Evolutionary conservation across 257 asterid species (phyloP).

Genomic region (Fraxinus anomala): DNA sequence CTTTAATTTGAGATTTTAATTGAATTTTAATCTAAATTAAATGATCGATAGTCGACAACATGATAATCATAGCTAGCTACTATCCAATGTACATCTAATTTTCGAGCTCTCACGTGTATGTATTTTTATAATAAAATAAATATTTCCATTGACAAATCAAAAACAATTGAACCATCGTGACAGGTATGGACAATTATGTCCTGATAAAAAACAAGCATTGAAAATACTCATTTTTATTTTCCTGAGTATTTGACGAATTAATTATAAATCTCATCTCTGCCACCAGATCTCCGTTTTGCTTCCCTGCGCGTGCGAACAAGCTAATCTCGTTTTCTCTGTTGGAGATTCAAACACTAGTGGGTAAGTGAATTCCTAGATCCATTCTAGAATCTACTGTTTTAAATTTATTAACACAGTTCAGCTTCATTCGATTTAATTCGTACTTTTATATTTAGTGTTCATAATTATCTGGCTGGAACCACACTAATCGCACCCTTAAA

Average conservation of each 20-base stretch:
- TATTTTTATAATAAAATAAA: no score
- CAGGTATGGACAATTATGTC: neutral
- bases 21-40: no score
- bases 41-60: no score
- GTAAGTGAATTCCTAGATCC: conserved; percentile 2
- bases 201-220: neutral
- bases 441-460: neutral
- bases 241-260: neutral
- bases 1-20: no score
- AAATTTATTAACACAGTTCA: neutral
- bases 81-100: no score
- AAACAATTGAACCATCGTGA: no score
- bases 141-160: no score
- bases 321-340: neutral
- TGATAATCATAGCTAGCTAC: no score
- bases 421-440: neutral
- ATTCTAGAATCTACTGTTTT: neutral
- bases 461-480: neutral
- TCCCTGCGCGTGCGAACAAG: neutral
- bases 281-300: conserved; percentile 29
- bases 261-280: conserved; percentile 3
- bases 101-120: no score
- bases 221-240: no score
- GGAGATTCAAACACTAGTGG: neutral
- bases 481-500: neutral